Evolutionary conservation across 106 monocot genomes (phyloP), one percentile per base, ranked within the genome.

Genomic region (Dendrobium nobile): DNA sequence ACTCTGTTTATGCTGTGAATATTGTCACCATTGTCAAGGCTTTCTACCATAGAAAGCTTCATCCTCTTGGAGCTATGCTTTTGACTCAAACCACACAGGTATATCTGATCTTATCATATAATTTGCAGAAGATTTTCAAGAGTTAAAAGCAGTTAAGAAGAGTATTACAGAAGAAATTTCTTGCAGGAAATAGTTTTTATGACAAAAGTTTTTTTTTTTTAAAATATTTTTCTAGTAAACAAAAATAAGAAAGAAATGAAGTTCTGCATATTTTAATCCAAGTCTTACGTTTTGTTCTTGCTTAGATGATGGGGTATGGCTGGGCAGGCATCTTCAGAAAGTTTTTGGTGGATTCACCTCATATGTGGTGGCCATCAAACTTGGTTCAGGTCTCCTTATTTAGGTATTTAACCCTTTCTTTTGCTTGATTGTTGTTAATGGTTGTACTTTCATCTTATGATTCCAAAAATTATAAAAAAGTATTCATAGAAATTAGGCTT

Each of bases 281-380:
- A 13, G 10, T 51, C 1, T 51, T 51, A 51, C 51, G 10, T 51
- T 77, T 56, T 43, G 9, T 24, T 54, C 15, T 24, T 24, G 75
- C 24, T 40, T 72, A 92, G 92, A 54, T 92, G 82, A 75, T 92
- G 75, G 92, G 92, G 54, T 92, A 85, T 77, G 92, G 92, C 1
- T 92, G 85, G 85, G 89, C 92, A 58, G 92, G 92, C 31, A 41
- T 92, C 18, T 87, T 89, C 81, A 87, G 87, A 47, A 89, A 80
- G 56, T 89, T 78, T 59, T 78, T 92, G 6, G 92, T 92, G 27
- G 91, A 91, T n/a, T 88, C 88, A 5, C 86, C 91, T 9, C 86
- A 86, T 73, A 91, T 91, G 91, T 91, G 91, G 91, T 91, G 92
- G 89, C 92, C 92, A 8, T 18, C 51, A 4, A 89, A 85, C 16